Evolutionary conservation across 2,329 filamentous ascomycete species (phyloP).

Genomic region (Fusarium sp.): DNA sequence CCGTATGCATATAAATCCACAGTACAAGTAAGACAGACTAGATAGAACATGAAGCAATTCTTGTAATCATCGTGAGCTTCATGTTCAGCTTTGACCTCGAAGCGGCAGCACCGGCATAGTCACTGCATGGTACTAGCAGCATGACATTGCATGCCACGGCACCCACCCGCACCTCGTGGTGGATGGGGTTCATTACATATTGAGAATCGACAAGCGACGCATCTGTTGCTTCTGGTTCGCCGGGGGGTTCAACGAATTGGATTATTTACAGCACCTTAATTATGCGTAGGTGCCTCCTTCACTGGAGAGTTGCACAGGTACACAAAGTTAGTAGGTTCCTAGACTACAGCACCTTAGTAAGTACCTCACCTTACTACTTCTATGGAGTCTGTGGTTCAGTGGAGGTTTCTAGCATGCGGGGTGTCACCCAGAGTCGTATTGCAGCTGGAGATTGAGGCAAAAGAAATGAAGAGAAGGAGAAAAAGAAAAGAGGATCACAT

Average conservation of each 20-base stretch:
- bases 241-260: background rate
- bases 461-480: background rate
- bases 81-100: constrained; percentile 7
- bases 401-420: background rate
- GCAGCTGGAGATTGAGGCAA: constrained; percentile 6
- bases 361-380: too few relatives aligned
- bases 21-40: background rate
- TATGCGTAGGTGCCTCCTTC: too few relatives aligned
- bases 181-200: background rate
- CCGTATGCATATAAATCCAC: background rate
- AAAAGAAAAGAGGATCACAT: background rate
- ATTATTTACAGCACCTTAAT: too few relatives aligned
- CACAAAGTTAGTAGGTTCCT: too few relatives aligned
- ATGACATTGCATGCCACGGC: background rate
- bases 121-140: background rate
- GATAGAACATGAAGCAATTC: background rate
- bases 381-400: background rate
- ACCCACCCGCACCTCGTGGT: constrained; percentile 26
- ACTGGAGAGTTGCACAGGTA: background rate
- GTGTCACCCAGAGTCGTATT: constrained; percentile 15
- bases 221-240: constrained; percentile 8
- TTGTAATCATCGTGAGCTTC: background rate
- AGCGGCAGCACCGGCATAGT: constrained; percentile 1
- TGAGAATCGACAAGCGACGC: background rate
- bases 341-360: background rate